phyloP scores from a whole-genome alignment of 192 early-diverging fungal genomes.

The Chytriomyces hyalinus region DNA sequence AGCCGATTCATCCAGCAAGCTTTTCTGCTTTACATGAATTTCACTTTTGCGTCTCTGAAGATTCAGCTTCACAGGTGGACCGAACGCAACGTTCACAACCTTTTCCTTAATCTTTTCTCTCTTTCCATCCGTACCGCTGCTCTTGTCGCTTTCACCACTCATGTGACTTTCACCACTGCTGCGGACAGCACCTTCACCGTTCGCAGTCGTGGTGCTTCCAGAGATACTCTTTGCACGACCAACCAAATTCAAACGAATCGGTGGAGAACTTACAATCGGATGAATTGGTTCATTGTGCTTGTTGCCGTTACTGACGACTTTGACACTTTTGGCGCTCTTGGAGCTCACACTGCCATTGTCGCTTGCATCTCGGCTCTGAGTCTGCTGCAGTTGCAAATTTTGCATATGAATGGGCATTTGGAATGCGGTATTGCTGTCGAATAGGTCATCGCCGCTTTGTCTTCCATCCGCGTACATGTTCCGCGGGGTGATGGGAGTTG shows the following conservation, averaged over 20 bases:
- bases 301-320: not conserved
- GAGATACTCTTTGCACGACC: conserved; percentile 1
- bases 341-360: not conserved
- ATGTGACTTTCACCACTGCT: conserved; percentile 1
- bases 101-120: conserved; percentile 6
- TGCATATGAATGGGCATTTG: too few relatives aligned
- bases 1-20: not conserved
- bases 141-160: not conserved
- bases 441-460: too few relatives aligned
- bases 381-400: not conserved
- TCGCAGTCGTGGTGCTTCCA: not conserved
- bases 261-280: not conserved
- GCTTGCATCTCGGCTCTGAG: not conserved
- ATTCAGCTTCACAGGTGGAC: conserved; percentile 14
- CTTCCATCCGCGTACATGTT: too few relatives aligned
- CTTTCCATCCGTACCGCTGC: not conserved
- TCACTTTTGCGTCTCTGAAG: conserved; percentile 18
- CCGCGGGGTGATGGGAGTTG: too few relatives aligned
- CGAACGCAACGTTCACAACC: not conserved
- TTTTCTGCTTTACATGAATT: not conserved
- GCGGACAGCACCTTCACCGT: not conserved
- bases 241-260: not conserved
- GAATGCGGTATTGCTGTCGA: too few relatives aligned
- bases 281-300: not conserved
- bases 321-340: not conserved